phyloP scores from a whole-genome alignment of 345 rosid species.

The Citrus glauca region DNA sequence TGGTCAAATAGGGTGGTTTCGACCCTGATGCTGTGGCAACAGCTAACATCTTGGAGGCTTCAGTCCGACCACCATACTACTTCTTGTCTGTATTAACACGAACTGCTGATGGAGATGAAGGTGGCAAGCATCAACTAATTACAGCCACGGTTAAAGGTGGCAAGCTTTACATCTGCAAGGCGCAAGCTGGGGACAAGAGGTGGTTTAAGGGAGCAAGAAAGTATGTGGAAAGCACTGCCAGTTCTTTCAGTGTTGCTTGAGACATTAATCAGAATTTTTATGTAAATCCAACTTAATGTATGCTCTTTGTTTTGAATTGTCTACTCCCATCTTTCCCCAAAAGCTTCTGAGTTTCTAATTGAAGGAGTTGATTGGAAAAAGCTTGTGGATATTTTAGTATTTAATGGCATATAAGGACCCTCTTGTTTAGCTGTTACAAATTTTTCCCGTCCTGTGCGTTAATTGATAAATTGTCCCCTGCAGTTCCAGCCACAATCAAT shows the following conservation, averaged over 20 bases:
- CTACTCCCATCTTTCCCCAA: neutral
- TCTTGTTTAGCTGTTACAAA: neutral
- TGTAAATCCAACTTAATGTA: conserved; percentile 30
- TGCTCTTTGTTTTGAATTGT: conserved; percentile 13
- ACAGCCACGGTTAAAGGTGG: conserved; percentile 71
- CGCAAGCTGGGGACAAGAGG: conserved; percentile 97
- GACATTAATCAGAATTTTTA: conserved; percentile 1
- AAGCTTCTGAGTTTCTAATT: conserved; percentile 1
- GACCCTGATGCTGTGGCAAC: conserved; percentile 64
- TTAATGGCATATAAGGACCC: conserved; percentile 6
- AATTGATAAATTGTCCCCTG: neutral
- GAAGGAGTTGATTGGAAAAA: conserved; percentile 15
- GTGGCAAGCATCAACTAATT: conserved; percentile 84
- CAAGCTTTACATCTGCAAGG: conserved; percentile 85
- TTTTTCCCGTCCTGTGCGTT: neutral
- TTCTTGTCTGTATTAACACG: conserved; percentile 70
- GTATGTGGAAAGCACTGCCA: conserved; percentile 62
- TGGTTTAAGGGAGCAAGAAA: conserved; percentile 94
- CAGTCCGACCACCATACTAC: conserved; percentile 62
- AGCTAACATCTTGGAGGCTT: conserved; percentile 72
- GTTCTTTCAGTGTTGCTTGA: conserved; percentile 82
- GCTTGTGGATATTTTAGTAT: conserved; percentile 6
- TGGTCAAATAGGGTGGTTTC: conserved; percentile 71
- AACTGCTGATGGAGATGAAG: conserved; percentile 98
- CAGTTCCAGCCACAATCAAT: neutral